These are phyloP conservation scores for Microcyclospora pomicola DNA, from an alignment of 2,329 filamentous ascomycete genomes.

Conservation along the genomic window DNA sequence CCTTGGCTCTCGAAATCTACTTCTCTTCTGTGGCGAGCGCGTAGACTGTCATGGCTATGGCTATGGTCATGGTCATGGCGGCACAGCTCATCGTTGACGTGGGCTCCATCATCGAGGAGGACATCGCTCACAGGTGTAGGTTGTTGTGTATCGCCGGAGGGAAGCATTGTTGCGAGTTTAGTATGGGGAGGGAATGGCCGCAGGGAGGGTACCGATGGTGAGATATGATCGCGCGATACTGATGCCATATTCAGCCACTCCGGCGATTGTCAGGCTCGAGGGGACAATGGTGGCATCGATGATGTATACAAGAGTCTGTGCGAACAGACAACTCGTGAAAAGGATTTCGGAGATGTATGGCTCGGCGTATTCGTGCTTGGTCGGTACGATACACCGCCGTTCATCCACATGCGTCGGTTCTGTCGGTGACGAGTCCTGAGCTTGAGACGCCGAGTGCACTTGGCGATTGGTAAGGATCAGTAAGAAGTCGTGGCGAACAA, in stretches of 20 bases:
- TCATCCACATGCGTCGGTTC: too few relatives aligned
- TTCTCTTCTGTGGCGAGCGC: conserved; percentile 12
- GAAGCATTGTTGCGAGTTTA: neutral
- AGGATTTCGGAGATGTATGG: too few relatives aligned
- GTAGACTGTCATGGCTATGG: conserved; percentile 22
- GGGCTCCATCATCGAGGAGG: neutral
- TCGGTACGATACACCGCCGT: too few relatives aligned
- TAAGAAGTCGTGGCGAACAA: too few relatives aligned
- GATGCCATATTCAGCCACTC: conserved; percentile 7
- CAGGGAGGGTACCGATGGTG: neutral
- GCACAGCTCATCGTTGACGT: conserved; percentile 10
- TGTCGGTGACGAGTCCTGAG: too few relatives aligned
- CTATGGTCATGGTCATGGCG: conserved; percentile 22
- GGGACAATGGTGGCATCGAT: conserved; percentile 1
- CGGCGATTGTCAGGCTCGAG: neutral
- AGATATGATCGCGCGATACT: conserved; percentile 6
- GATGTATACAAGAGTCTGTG: conserved; percentile 1
- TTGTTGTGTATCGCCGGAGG: neutral
- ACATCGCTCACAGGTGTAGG: conserved; percentile 9
- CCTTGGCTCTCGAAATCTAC: conserved; percentile 7
- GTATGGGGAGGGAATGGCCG: neutral
- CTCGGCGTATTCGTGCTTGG: too few relatives aligned
- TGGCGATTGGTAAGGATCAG: too few relatives aligned
- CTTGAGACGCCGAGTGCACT: too few relatives aligned
- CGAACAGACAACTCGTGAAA: too few relatives aligned